Evolutionary conservation across 2,329 filamentous ascomycete species (phyloP).

Genomic region (Fusarium anguioides): DNA sequence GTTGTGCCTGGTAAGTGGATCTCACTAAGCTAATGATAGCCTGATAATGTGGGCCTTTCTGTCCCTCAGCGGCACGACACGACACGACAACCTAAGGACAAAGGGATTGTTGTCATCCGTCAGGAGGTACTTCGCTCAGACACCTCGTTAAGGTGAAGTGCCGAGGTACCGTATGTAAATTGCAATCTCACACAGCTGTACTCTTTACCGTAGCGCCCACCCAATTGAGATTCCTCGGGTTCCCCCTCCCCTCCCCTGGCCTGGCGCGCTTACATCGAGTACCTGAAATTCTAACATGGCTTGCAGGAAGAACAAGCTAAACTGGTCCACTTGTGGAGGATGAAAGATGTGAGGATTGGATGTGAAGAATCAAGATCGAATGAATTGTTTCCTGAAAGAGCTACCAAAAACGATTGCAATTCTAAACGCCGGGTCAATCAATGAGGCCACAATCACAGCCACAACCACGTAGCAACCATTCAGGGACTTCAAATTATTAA

Average conservation of each 20-base stretch:
- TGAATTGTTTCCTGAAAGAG: background rate
- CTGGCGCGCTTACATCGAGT: constrained; percentile 20
- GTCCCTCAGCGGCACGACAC: constrained; percentile 20
- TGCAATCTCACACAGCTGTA: constrained; percentile 7
- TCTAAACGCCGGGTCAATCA: constrained; percentile 13
- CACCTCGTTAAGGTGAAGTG: constrained; percentile 9
- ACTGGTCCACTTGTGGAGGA: background rate
- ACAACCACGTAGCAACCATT: background rate
- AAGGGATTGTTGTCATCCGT: constrained; percentile 21
- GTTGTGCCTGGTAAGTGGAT: too few species aligned
- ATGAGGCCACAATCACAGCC: constrained; percentile 12
- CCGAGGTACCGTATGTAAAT: constrained; percentile 19
- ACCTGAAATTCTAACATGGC: constrained; percentile 30
- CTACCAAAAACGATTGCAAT: background rate
- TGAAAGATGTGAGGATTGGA: constrained; percentile 13
- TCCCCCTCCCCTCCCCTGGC: too few species aligned
- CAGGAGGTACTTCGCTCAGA: background rate
- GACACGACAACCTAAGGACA: constrained; percentile 2
- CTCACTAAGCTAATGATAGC: too few species aligned
- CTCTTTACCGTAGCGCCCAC: constrained; percentile 23
- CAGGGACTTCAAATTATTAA: constrained; percentile 17
- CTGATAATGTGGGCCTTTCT: background rate
- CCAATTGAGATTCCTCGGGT: constrained; percentile 12
- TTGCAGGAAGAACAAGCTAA: constrained; percentile 13
- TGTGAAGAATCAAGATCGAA: constrained; percentile 1